Percentiles rank a stretch among this genome's conserved stretches.
These are phyloP conservation scores for Aspergillus eucalypticola DNA, from an alignment of 2,329 filamentous ascomycete species.

Conservation along the genomic window DNA sequence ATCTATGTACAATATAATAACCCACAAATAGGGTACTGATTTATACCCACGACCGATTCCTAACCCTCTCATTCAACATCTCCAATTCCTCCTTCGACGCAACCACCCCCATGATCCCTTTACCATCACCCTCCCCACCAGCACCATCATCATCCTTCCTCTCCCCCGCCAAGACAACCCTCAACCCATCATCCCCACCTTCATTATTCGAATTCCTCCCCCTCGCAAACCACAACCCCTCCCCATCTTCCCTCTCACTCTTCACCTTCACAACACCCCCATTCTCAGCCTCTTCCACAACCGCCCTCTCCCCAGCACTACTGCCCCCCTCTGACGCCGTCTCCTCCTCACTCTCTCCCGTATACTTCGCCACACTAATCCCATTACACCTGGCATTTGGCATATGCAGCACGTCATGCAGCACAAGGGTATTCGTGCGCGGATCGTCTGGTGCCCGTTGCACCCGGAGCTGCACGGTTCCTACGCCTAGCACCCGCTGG, in stretches of 20 bases:
- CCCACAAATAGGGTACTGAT: background rate
- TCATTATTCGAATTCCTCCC: background rate
- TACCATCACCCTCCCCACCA: background rate
- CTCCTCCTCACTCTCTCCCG: background rate
- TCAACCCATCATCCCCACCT: constrained; percentile 5
- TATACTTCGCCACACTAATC: constrained; percentile 18
- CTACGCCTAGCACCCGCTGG: constrained; percentile 22
- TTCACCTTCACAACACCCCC: constrained; percentile 5
- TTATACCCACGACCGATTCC: constrained; percentile 14
- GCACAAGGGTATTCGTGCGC: constrained; percentile 14
- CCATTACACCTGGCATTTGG: constrained; percentile 24
- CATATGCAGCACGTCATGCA: constrained; percentile 24
- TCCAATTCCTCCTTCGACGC: constrained; percentile 22
- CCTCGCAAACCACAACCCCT: constrained; percentile 10
- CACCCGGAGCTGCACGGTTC: constrained; percentile 20
- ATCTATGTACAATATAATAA: background rate
- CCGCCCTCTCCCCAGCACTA: background rate
- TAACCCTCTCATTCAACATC: constrained; percentile 14
- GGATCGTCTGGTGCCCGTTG: constrained; percentile 16
- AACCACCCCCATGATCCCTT: constrained; percentile 14
- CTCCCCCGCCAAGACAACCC: constrained; percentile 22
- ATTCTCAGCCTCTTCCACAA: background rate
- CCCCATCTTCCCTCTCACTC: constrained; percentile 7
- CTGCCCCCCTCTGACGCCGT: too few species aligned
- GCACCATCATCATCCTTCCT: constrained; percentile 12